Evolutionary conservation across 176 grass and related monocot genomes (phyloP).

Genomic region (Aegilops longissima): DNA sequence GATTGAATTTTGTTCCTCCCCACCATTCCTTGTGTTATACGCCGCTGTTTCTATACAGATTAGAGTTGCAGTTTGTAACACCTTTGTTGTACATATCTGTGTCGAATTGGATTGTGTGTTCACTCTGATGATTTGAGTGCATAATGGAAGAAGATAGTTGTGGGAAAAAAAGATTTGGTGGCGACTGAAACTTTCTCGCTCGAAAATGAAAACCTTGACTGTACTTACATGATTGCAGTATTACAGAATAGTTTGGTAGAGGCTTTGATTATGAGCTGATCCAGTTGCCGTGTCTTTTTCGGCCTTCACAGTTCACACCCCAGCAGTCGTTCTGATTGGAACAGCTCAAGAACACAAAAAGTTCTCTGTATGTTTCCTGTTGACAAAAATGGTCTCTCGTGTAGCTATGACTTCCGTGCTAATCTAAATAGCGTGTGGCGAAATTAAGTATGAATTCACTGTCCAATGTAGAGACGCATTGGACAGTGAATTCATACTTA

Average conservation of each 20-base stretch:
- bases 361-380: too few species aligned
- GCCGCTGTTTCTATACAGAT: background rate
- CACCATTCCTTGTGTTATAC: background rate
- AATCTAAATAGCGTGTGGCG: background rate
- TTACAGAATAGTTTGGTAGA: background rate
- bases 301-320: background rate
- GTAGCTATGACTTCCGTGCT: background rate
- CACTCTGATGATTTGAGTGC: background rate
- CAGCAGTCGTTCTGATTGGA: background rate
- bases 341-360: background rate
- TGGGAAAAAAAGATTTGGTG: too few species aligned
- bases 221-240: background rate
- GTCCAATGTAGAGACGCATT: too few species aligned
- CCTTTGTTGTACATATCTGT: background rate
- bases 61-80: background rate
- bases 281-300: background rate
- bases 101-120: background rate
- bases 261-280: background rate
- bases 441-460: background rate
- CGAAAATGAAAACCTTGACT: background rate
- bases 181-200: background rate
- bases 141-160: background rate
- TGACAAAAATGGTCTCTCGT: background rate
- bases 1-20: slow-evolving; percentile 30
- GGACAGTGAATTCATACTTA: too few species aligned